Percentiles rank a stretch among this genome's conserved stretches.
These are phyloP conservation scores for Papiliotrema nemorosa DNA, from an alignment of 1,284 basidiomycete species.

Conservation along the genomic window DNA sequence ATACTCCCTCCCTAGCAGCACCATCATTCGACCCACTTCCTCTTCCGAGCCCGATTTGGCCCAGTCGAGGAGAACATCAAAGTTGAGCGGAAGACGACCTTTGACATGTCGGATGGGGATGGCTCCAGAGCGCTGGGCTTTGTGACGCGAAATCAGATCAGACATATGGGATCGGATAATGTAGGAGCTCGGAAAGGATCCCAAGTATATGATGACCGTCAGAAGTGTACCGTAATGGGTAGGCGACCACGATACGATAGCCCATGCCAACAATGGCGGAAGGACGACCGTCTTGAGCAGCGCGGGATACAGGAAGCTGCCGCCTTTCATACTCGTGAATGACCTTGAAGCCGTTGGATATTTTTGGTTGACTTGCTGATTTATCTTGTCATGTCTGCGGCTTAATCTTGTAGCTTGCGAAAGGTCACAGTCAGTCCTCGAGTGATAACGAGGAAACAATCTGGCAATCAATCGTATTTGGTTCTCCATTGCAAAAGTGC, in stretches of 20 bases:
- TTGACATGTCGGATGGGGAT: constrained; percentile 23
- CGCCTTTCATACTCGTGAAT: constrained; percentile 16
- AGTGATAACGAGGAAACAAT: no score
- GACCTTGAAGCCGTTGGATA: no score
- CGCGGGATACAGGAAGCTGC: constrained; percentile 17
- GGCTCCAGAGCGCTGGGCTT: constrained; percentile 15
- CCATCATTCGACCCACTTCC: constrained; percentile 39
- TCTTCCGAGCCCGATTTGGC: constrained; percentile 28
- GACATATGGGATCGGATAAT: constrained; percentile 7
- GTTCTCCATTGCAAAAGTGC: no score
- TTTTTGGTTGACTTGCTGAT: no score
- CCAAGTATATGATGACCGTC: constrained; percentile 5
- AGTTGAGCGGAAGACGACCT: constrained; percentile 32
- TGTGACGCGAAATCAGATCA: not conserved
- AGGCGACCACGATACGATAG: not conserved
- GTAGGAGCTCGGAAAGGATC: constrained; percentile 11
- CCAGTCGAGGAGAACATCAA: constrained; percentile 40
- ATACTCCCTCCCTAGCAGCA: constrained; percentile 20
- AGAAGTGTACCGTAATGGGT: not conserved
- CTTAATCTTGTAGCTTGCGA: no score
- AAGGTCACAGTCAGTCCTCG: no score
- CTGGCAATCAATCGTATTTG: no score
- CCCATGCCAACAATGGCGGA: constrained; percentile 9
- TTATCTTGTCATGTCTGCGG: no score
- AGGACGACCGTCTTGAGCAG: constrained; percentile 22